phyloP scores from a whole-genome alignment of 2,329 filamentous ascomycete species.

The Venturia aucupariae region DNA sequence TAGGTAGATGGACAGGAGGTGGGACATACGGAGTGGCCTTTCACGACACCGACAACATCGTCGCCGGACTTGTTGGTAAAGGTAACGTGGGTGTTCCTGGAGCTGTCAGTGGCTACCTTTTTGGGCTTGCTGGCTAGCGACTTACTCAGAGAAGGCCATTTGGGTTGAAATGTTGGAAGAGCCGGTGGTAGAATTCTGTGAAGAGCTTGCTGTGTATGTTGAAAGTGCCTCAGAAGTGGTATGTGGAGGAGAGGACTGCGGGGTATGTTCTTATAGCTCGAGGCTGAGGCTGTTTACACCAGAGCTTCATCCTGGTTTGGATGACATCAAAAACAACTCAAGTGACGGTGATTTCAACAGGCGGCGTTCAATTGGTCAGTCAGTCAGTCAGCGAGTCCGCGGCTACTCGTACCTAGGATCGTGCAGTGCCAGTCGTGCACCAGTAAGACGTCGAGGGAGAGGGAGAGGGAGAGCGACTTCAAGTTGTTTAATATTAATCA shows the following conservation, averaged over 20 bases:
- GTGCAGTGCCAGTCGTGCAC: no score
- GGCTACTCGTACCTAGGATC: no score
- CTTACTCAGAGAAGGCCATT: conserved; percentile 15
- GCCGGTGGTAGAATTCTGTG: neutral
- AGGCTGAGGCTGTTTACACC: conserved; percentile 4
- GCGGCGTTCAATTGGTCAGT: neutral
- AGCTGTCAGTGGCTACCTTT: neutral
- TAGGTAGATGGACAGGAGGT: no score
- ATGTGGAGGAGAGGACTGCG: neutral
- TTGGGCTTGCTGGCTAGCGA: neutral
- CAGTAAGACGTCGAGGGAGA: no score
- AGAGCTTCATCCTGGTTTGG: neutral
- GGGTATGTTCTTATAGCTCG: neutral
- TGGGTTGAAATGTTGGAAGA: no score
- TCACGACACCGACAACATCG: conserved; percentile 16
- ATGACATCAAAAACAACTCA: conserved; percentile 1
- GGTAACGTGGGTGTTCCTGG: conserved; percentile 16
- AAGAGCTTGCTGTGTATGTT: neutral
- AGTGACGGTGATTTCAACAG: neutral
- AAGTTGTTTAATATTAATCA: neutral
- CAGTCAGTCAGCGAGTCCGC: no score
- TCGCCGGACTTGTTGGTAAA: conserved; percentile 16
- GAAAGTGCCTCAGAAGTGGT: neutral
- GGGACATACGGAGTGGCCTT: conserved; percentile 14
- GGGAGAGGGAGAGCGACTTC: no score